Conservation (phyloP, 257 asterid species). For the Gynochthodes officinalis region DNA sequence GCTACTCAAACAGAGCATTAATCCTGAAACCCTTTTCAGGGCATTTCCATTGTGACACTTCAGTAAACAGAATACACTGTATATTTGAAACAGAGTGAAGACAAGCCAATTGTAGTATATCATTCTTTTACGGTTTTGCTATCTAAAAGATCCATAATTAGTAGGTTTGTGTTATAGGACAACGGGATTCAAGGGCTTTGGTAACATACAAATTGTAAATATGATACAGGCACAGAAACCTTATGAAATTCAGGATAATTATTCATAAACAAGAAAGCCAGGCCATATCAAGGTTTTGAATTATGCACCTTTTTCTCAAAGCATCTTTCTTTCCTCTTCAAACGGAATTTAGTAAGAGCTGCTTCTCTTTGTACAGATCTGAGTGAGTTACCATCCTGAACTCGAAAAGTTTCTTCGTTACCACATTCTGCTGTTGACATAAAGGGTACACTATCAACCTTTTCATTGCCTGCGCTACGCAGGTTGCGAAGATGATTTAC, state of each 20-base stretch:
- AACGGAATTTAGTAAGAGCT: constrained; percentile 78
- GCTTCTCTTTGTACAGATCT: constrained; percentile 75
- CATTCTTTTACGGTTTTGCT: no score
- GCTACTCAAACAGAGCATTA: no score
- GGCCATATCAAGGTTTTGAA: not conserved
- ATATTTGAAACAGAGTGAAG: not conserved
- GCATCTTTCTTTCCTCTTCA: constrained; percentile 93
- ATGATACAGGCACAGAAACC: no score
- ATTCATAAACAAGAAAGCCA: not conserved
- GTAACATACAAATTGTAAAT: no score
- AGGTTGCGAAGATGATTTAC: constrained; percentile 28
- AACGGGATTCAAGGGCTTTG: not conserved
- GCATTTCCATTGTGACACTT: no score
- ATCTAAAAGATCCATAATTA: no score
- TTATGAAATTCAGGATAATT: not conserved
- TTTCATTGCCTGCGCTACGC: constrained; percentile 37
- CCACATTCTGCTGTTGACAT: constrained; percentile 36
- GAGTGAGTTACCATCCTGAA: constrained; percentile 44
- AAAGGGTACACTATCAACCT: constrained; percentile 24
- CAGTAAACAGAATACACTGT: no score
- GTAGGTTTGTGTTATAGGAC: not conserved
- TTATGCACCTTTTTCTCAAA: constrained; percentile 81
- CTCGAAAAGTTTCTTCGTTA: constrained; percentile 43
- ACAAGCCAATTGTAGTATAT: no score
- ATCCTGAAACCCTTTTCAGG: no score